Conservation (phyloP, 352 stramenopile genomes). For the Globisporangium abappressorium region DNA sequence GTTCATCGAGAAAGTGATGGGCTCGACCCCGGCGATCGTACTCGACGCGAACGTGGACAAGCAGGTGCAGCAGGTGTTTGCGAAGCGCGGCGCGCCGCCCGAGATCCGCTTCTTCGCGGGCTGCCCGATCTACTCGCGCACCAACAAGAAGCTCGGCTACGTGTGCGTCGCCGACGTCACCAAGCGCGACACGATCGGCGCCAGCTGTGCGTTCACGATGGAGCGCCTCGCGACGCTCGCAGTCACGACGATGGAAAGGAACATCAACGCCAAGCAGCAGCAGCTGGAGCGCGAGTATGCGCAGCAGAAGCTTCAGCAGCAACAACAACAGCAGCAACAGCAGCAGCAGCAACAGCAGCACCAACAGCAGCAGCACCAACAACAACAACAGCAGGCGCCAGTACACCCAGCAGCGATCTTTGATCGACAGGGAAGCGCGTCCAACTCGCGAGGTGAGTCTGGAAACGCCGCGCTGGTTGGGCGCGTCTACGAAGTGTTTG, state of each 20-base stretch:
- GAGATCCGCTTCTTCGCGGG: conserved; percentile 75
- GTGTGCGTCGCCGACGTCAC: conserved; percentile 73
- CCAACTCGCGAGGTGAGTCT: conserved; percentile 3
- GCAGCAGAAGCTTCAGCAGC: conserved; percentile 24
- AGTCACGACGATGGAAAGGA: conserved; percentile 75
- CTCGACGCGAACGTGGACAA: conserved; percentile 73
- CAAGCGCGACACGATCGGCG: conserved; percentile 73
- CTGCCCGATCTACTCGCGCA: conserved; percentile 73
- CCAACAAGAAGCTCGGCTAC: conserved; percentile 67
- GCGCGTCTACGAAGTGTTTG: conserved; percentile 38
- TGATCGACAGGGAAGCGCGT: conserved; percentile 25
- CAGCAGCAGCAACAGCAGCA: conserved; percentile 15
- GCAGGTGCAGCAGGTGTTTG: conserved; percentile 57
- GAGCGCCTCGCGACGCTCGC: conserved; percentile 71
- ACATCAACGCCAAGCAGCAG: conserved; percentile 26
- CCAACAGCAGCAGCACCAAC: conserved; percentile 2
- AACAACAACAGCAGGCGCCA: conserved; percentile 14
- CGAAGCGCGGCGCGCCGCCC: conserved; percentile 30
- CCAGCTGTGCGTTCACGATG: conserved; percentile 78
- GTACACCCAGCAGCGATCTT: conserved; percentile 40
- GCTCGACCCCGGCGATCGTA: conserved; percentile 68
- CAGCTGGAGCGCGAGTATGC: conserved; percentile 19
- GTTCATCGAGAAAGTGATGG: conserved; percentile 81
- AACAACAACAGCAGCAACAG: conserved; percentile 5
- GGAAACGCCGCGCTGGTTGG: conserved; percentile 26